Evolutionary conservation across 257 asterid species (phyloP).

Genomic region (Primulina eburnea): DNA sequence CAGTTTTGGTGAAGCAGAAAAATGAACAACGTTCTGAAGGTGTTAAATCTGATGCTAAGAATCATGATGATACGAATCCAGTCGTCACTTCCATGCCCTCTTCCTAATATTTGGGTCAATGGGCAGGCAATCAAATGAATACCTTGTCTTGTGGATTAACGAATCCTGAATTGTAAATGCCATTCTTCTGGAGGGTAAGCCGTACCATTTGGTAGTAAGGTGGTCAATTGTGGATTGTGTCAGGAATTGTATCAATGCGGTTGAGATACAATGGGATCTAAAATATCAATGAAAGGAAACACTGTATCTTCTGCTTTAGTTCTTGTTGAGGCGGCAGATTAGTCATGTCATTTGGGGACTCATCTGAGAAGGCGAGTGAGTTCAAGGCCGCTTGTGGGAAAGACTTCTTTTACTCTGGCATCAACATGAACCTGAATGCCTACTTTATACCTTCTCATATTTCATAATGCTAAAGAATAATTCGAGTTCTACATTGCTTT

Average conservation of each 20-base stretch:
- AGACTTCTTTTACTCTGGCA: neutral
- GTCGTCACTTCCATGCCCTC: conserved; percentile 32
- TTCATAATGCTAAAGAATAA: neutral
- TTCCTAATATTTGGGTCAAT: conserved; percentile 39
- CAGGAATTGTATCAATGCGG: conserved; percentile 14
- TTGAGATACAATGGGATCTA: conserved; percentile 16
- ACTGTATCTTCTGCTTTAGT: neutral
- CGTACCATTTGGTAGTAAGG: conserved; percentile 20
- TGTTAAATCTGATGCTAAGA: conserved; percentile 36
- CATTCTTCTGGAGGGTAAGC: conserved; percentile 1
- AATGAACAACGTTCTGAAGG: conserved; percentile 37
- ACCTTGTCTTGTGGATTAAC: conserved; percentile 10
- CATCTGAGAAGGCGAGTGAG: neutral
- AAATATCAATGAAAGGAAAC: neutral
- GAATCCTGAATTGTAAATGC: conserved; percentile 10
- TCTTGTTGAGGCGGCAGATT: neutral
- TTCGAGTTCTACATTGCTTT: neutral
- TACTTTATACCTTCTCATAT: neutral
- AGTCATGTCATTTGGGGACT: neutral
- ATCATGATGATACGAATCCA: conserved; percentile 23
- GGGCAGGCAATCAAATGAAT: conserved; percentile 39
- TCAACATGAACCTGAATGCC: neutral
- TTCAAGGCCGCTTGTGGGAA: neutral
- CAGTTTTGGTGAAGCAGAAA: conserved; percentile 77
- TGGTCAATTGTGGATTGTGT: conserved; percentile 16